Evolutionary conservation across 352 stramenopile genomes (phyloP).

Genomic region (Phytophthora podocarpi): DNA sequence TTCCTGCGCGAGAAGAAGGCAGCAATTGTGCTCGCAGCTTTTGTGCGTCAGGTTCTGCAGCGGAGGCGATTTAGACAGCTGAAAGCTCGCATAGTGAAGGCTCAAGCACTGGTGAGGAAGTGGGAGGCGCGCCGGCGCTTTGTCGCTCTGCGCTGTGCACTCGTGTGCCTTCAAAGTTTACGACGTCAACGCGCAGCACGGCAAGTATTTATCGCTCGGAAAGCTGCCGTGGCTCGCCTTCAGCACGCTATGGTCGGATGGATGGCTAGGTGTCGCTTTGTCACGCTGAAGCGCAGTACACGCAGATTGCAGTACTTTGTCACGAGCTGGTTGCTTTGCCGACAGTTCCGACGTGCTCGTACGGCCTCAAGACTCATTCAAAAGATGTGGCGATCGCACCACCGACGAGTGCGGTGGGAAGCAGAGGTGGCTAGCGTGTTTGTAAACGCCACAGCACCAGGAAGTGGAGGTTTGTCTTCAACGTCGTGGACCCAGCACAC

Average conservation of each 20-base stretch:
- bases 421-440: conserved; percentile 60
- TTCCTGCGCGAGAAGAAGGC: conserved; percentile 58
- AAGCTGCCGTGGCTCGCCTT: conserved; percentile 39
- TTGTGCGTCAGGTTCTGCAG: conserved; percentile 74
- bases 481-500: conserved; percentile 50
- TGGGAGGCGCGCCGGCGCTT: conserved; percentile 47
- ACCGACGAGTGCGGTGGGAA: conserved; percentile 46
- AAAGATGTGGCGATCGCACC: conserved; percentile 42
- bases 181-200: conserved; percentile 41
- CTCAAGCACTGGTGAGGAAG: conserved; percentile 64
- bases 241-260: conserved; percentile 64
- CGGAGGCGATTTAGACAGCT: conserved; percentile 62
- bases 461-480: conserved; percentile 9
- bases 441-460: conserved; percentile 16
- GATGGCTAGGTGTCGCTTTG: conserved; percentile 46
- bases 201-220: conserved; percentile 22
- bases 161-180: conserved; percentile 55
- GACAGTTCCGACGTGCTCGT: conserved; percentile 44
- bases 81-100: conserved; percentile 68
- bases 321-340: conserved; percentile 58
- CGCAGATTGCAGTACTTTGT: conserved; percentile 51
- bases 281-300: conserved; percentile 38
- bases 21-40: conserved; percentile 67
- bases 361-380: conserved; percentile 46
- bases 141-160: conserved; percentile 18